A percentile compares a stretch with the other conserved stretches of the same genome.
Evolutionary conservation across 805 yeast species (phyloP).

Genomic region (Zygoascus biomembranicola): DNA sequence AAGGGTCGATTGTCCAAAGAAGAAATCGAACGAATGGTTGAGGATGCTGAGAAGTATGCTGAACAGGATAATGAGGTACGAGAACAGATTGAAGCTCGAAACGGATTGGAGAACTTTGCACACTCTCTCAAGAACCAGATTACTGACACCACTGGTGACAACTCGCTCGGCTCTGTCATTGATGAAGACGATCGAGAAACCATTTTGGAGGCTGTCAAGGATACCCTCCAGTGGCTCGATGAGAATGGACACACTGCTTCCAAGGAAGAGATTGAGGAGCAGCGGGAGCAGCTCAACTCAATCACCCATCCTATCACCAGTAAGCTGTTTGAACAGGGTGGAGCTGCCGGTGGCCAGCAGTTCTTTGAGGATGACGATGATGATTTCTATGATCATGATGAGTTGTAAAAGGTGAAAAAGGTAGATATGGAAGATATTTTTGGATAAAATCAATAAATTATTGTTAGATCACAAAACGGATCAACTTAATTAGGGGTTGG

Average conservation of each 20-base stretch:
- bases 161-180: slow-evolving; percentile 66
- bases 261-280: slow-evolving; percentile 88
- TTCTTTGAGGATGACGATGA: slow-evolving; percentile 46
- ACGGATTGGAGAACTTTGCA: slow-evolving; percentile 81
- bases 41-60: slow-evolving; percentile 91
- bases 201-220: slow-evolving; percentile 77
- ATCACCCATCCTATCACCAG: slow-evolving; percentile 88
- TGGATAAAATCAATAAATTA: background rate
- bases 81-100: slow-evolving; percentile 81
- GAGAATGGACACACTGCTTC: slow-evolving; percentile 82
- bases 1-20: slow-evolving; percentile 91
- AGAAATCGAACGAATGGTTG: slow-evolving; percentile 95
- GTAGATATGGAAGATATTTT: background rate
- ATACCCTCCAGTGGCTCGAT: slow-evolving; percentile 80
- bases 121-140: slow-evolving; percentile 71
- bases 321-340: slow-evolving; percentile 62
- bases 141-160: slow-evolving; percentile 35
- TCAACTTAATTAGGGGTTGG: background rate
- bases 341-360: slow-evolving; percentile 36
- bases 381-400: slow-evolving; percentile 62
- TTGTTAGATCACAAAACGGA: background rate
- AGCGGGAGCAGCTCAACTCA: slow-evolving; percentile 71
- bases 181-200: slow-evolving; percentile 89
- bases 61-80: slow-evolving; percentile 82
- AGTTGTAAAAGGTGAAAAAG: slow-evolving; percentile 26